Evolutionary conservation across 306 rosid species (phyloP), one percentile per base, ranked within the genome.

Genomic region (Begonia loranthoides): DNA sequence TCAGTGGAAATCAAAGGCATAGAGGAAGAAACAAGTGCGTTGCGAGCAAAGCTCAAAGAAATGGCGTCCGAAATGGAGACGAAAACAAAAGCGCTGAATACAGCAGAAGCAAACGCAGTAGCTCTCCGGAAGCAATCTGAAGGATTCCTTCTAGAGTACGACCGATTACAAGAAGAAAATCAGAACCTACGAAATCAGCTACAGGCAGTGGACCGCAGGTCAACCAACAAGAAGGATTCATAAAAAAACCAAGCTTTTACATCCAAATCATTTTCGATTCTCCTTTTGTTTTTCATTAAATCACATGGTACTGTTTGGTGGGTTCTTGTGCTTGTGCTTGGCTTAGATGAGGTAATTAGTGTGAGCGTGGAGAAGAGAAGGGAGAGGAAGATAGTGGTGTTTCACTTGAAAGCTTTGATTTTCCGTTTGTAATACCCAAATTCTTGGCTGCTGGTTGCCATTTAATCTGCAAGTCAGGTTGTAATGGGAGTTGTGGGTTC

Each of bases 121-220:
- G 94, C 95, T 17, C 72, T 90, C 54, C 79, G 92, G 52, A 90
- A 90, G 70, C 99, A 90, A 67, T 78, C 99, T 6, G 99, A 90
- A 69, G 99, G 99, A 13, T 80, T 90, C 64, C 86, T 90, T 49
- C 92, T 82, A 1, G 99, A 86, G 73, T 90, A 90, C 51, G 99
- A 83, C 39, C 94, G 95, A 52, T 72, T 90, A 62, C 84, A 82
- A 11, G 84, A 76, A 70, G 99, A 90, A 77, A 90, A 90, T 61
- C 88, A 90, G 66, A 75, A 73, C 52, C 79, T 90, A 17, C 78
- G 82, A 56, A 55, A 50, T 62, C 77, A 65, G 63, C 71, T 90
- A 58, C 76, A 83, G 49, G 68, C 77, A 2, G 22, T 71, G 70
- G 95, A 90, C 64, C 41, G 53, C 51, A 68, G 53, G 38, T 78